These are phyloP conservation scores for Dipteronia sinensis DNA, from an alignment of 345 rosid genomes.

Conservation along the genomic window DNA sequence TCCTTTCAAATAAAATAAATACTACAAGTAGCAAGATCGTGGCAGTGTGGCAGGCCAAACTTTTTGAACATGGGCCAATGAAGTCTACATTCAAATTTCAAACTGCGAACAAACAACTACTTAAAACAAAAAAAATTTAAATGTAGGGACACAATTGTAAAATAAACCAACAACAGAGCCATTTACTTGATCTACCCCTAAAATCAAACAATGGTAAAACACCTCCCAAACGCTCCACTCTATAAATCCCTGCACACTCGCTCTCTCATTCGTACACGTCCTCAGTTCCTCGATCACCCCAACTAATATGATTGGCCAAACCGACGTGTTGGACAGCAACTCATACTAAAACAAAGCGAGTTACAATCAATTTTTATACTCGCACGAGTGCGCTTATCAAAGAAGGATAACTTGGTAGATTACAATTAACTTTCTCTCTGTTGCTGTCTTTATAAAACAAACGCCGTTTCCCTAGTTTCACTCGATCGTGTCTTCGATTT, in stretches of 20 bases:
- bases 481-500: constrained; percentile 17
- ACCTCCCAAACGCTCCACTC: not conserved
- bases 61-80: not conserved
- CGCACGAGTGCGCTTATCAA: constrained; percentile 12
- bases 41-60: not conserved
- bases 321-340: constrained; percentile 30
- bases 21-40: no score
- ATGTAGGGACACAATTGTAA: constrained; percentile 11
- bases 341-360: constrained; percentile 7
- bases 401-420: not conserved
- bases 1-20: no score
- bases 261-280: not conserved
- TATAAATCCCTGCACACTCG: not conserved
- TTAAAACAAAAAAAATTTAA: not conserved
- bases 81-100: constrained; percentile 22
- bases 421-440: not conserved
- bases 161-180: not conserved
- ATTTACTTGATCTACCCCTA: not conserved
- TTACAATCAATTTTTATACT: not conserved
- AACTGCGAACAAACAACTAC: not conserved
- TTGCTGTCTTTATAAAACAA: constrained; percentile 16
- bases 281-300: not conserved
- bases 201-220: not conserved
- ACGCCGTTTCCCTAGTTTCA: constrained; percentile 22
- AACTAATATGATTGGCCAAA: constrained; percentile 30